Evolutionary conservation across 2,329 filamentous ascomycete species (phyloP), one percentile per base, ranked within the genome.

Genomic region (Metarhizium humberi): DNA sequence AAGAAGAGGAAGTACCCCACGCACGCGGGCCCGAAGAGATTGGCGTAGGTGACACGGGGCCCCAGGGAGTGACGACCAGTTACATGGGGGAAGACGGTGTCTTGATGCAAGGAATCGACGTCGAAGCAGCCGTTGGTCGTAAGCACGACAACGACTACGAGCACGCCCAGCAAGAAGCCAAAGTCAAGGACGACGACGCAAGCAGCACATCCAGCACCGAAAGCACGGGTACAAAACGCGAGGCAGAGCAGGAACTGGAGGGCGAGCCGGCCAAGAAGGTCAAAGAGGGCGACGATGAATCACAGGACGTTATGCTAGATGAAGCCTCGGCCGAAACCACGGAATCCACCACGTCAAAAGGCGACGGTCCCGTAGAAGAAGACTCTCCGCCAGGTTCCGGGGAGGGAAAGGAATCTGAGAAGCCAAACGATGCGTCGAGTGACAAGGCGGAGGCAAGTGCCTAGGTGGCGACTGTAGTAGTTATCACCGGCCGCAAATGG

Each of bases 21-120:
- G 90, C 88, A 0, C 80, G 90, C 45, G 92, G 92, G 0, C 94
- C 94, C 0, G 84, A 90, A 34, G 80, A 90, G 62, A 87, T 97
- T 52, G 92, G 92, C 4, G 84, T 91, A 57, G 85, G 89, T 62
- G 94, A 99, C 67, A 87, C 90, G 60, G 94, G 94, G 0, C 85
- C 88, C 10, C 92, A 89, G 70, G 72, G 60, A 53, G 73, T 71
- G 54, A 73, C 67, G 16, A 73, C 68, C 45, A 71, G 66, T 52
- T 68, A 69, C 56, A 65, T 72, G 25, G 68, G 75, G 55, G 69
- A 74, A 48, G 66, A 64, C 38, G 67, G 71, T 42, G 62, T 79
- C n/a, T 73, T 75, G 50, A 77, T 79, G 69, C 75, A 77, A 53
- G 78, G 74, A 13, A 81, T 85, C 57, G 78, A 85, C 62, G 69